These are phyloP conservation scores for Mycena vulgaris DNA, from an alignment of 768 basidiomycete species.

Conservation along the genomic window DNA sequence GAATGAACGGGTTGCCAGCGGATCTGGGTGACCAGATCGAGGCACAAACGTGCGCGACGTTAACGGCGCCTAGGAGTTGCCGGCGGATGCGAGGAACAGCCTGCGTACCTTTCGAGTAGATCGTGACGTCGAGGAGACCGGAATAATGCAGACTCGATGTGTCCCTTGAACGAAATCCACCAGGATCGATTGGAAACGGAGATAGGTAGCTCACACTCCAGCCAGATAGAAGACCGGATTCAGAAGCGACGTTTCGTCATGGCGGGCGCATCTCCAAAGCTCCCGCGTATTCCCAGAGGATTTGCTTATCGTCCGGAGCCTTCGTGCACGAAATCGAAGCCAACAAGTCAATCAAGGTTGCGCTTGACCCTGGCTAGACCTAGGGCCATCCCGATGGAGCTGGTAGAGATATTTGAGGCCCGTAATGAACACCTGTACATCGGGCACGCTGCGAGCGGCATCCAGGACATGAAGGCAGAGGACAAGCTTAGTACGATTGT, in stretches of 20 bases:
- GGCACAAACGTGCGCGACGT: too few relatives aligned
- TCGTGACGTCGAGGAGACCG: too few relatives aligned
- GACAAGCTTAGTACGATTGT: conserved; percentile 2
- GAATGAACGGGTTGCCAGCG: too few relatives aligned
- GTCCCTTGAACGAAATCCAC: neutral
- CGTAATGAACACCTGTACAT: neutral
- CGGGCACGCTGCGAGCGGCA: neutral
- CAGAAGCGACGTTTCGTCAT: conserved; percentile 7
- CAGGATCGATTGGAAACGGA: neutral
- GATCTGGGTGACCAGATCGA: too few relatives aligned
- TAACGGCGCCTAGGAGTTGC: too few relatives aligned
- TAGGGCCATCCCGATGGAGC: neutral
- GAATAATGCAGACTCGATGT: too few relatives aligned
- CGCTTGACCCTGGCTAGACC: neutral
- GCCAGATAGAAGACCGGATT: too few relatives aligned
- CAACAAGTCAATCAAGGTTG: conserved; percentile 26
- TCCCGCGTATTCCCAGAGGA: conserved; percentile 8
- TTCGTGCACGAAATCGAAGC: conserved; percentile 11
- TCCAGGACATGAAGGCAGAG: conserved; percentile 9
- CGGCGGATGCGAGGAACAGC: too few relatives aligned
- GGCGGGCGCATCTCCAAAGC: neutral
- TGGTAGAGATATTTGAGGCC: neutral
- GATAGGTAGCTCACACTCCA: neutral
- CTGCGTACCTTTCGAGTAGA: too few relatives aligned
- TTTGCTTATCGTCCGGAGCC: conserved; percentile 24